Evolutionary conservation across 2,329 filamentous ascomycete genomes (phyloP), one percentile per base, ranked within the genome.

Genomic region (Lasiodiplodia sp.): DNA sequence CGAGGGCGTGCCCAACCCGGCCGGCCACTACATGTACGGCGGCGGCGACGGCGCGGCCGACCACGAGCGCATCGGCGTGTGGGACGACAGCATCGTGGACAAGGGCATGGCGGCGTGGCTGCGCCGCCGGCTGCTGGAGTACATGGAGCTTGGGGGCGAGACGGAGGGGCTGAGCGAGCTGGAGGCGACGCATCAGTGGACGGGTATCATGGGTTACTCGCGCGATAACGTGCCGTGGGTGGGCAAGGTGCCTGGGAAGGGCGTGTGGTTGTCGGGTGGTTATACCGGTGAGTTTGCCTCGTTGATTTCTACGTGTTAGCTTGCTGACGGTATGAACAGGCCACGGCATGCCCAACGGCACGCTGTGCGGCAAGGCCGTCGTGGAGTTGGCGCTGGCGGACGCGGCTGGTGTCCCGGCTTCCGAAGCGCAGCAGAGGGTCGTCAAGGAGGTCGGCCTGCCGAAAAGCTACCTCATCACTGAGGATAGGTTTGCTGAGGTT

Each of bases 121-220:
- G 44, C 83, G 86, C 1, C 74, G 77, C 1, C 83, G 76, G 8
- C 72, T 85, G 6, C 73, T 82, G 1, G 73, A 73, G 70, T 75
- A 76, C 53, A 73, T 80, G 63, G 78, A 75, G 71, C 74, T 75
- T 51, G 79, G 76, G 53, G 76, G 75, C 73, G 69, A 79, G 23
- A 77, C 70, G 72, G 75, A 77, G 8, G 81, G 74, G 1, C 70
- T 80, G 37, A 1, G 76, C n/a, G 84, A 86, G 72, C 76, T 87
- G 40, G 70, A 81, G 60, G 84, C 85, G 2, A 79, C 77, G 4
- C 49, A 80, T 58, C 79, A 86, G 75, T 95, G 92, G 92, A 92
- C 90, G 1, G 92, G 92, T 0, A 91, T 94, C 72, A 94, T 94
- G 92, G 92, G 90, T 0, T 94, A 88, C 78, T 89, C 87, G 37